A percentile compares a stretch with the other conserved stretches of the same genome.
Conservation (phyloP, 108 stramenopile species). For the Nitzschia sp. region DNA sequence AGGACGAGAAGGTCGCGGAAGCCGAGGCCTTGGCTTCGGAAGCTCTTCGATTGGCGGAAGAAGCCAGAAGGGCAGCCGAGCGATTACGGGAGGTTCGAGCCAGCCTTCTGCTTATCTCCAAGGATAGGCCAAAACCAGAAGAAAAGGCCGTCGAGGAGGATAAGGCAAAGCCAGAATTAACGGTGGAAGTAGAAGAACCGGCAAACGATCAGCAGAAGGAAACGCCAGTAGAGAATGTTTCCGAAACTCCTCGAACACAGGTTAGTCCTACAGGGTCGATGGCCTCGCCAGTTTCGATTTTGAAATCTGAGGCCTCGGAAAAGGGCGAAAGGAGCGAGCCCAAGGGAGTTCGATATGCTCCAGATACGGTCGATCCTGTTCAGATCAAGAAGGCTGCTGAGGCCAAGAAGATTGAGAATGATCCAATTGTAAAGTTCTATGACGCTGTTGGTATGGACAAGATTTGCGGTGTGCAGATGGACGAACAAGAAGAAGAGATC, state of each 20-base stretch:
- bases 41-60: conserved; percentile 17
- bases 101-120: background rate
- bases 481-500: background rate
- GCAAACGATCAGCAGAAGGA: background rate
- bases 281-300: background rate
- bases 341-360: background rate
- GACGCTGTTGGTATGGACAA: conserved; percentile 17
- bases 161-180: background rate
- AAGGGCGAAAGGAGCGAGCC: background rate
- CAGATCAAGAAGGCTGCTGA: background rate
- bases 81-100: conserved; percentile 5
- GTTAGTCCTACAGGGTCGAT: background rate
- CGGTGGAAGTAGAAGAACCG: background rate
- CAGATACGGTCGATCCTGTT: background rate
- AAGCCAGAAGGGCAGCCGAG: conserved; percentile 11
- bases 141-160: background rate
- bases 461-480: conserved; percentile 7
- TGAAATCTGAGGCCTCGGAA: conserved; percentile 1
- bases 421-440: conserved; percentile 2
- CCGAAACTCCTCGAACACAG: background rate
- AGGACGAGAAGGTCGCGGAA: conserved; percentile 7
- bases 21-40: conserved; percentile 16
- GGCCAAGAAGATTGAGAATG: background rate
- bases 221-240: background rate
- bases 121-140: background rate